phyloP scores from a whole-genome alignment of 257 asterid genomes.

The Fraxinus quadrangulata region DNA sequence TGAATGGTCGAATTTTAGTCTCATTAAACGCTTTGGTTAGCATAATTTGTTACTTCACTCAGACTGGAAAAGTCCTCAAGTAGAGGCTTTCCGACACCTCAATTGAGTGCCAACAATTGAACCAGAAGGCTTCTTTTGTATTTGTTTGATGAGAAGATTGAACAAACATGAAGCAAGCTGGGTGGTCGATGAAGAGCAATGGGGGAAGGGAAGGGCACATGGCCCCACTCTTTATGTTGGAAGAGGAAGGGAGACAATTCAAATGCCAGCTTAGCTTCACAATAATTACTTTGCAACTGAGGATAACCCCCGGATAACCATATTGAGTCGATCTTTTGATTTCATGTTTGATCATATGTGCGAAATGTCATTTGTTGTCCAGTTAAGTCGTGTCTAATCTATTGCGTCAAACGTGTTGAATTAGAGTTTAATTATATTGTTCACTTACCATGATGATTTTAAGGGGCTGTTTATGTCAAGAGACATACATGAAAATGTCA shows the following conservation, averaged over 20 bases:
- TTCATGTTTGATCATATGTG: neutral
- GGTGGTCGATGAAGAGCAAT: neutral
- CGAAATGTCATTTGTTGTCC: too few species aligned
- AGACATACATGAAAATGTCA: too few species aligned
- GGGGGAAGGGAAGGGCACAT: neutral
- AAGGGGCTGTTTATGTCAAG: too few species aligned
- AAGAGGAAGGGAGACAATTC: neutral
- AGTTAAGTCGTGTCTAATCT: too few species aligned
- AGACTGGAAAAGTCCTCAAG: neutral
- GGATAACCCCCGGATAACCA: too few species aligned
- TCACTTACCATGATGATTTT: too few species aligned
- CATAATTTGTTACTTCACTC: too few species aligned
- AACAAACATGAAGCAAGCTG: neutral
- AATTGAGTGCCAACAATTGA: neutral
- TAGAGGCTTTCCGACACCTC: neutral
- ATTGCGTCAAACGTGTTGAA: too few species aligned
- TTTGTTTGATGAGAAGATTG: neutral
- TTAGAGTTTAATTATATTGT: too few species aligned
- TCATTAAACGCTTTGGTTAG: neutral
- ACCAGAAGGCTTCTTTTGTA: neutral
- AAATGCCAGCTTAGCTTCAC: neutral
- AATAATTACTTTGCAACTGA: neutral
- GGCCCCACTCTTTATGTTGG: neutral
- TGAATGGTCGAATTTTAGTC: neutral
- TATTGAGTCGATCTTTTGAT: neutral